Evolutionary conservation across 768 basidiomycete genomes (phyloP), one percentile per base, ranked within the genome.

Genomic region (Tulasnella sp.): DNA sequence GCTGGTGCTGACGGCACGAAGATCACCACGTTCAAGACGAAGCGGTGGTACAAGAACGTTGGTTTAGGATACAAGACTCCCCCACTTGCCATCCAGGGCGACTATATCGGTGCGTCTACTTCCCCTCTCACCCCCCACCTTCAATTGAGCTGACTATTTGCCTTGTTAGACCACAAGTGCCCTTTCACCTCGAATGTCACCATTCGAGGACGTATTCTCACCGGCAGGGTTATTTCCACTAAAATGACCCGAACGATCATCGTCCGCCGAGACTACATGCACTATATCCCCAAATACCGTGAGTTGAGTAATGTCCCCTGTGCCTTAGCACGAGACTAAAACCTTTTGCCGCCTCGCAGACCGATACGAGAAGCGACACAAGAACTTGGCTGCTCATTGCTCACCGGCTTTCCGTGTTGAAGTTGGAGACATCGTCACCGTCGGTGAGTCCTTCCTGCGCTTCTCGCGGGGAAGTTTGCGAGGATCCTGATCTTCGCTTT

Each of bases 341-440:
- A 67, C 39, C 67, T 39, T 71, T 71, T 37, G 44, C 70, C 26
- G 6, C 34, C 41, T n/a, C 39, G 59, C 76, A 94, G 92, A 95
- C 85, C 94, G 96, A 85, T 98, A 98, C 82, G 96, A 95, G 83
- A 95, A 95, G 83, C 85, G 96, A 79, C 97, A 99, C 86, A 97
- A 96, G 86, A 99, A 99, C 86, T 81, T 99, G 80, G 94, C 96
- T 59, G 97, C 88, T 63, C 97, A 99, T 81, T 88, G 92, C 79
- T 98, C 96, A 32, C 97, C 97, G 42, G 95, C 95, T 69, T 99
- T 99, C 92, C 97, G 97, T 84, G 94, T 94, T 74, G 95, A 98
- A 80, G 71, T 89, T 68, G 97, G 97, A 35, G 97, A 98, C 80
- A 83, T 85, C 72, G 97, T 98, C 77, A 98, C 95, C 74, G 95